Percentiles rank a stretch among this genome's conserved stretches.
These are phyloP conservation scores for button mushroom (Agaricus bisporus) DNA, from an alignment of 768 basidiomycete species.

Conservation along the genomic window DNA sequence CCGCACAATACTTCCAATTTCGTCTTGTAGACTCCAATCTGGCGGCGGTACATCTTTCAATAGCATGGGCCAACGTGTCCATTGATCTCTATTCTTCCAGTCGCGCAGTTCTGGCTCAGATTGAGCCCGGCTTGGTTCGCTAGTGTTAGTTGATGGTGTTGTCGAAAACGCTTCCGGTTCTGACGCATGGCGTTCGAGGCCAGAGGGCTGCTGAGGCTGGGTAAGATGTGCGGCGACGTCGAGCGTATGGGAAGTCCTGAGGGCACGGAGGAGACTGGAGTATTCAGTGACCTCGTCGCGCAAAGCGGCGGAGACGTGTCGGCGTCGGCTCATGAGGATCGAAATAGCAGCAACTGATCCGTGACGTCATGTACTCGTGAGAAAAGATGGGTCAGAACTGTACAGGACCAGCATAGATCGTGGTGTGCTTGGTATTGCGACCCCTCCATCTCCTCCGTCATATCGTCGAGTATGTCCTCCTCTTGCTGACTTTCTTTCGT, in stretches of 20 bases:
- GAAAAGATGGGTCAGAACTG: slow-evolving; percentile 36
- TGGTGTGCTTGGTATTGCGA: slow-evolving; percentile 3
- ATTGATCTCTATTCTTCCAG: slow-evolving; percentile 37
- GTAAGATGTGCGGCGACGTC: slow-evolving; percentile 5
- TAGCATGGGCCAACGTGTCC: slow-evolving; percentile 77
- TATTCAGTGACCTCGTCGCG: slow-evolving; percentile 13
- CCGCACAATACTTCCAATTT: slow-evolving; percentile 45
- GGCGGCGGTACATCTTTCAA: slow-evolving; percentile 55
- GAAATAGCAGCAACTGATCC: no score
- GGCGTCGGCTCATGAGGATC: slow-evolving; percentile 4
- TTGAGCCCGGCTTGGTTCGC: slow-evolving; percentile 12
- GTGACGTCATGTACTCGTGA: slow-evolving; percentile 15
- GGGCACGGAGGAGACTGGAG: slow-evolving; percentile 11
- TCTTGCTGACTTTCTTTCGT: neutral
- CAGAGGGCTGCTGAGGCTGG: neutral
- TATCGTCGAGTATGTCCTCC: slow-evolving; percentile 24
- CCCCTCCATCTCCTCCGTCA: slow-evolving; percentile 23
- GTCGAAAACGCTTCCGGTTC: neutral
- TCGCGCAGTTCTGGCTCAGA: slow-evolving; percentile 17
- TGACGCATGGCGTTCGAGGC: neutral
- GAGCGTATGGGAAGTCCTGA: slow-evolving; percentile 7
- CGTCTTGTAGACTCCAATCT: slow-evolving; percentile 68
- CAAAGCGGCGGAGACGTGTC: slow-evolving; percentile 1
- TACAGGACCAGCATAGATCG: slow-evolving; percentile 28
- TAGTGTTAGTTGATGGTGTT: neutral